These are phyloP conservation scores for Harringtonia lauricola DNA, from an alignment of 2,329 filamentous ascomycete species.

Conservation along the genomic window DNA sequence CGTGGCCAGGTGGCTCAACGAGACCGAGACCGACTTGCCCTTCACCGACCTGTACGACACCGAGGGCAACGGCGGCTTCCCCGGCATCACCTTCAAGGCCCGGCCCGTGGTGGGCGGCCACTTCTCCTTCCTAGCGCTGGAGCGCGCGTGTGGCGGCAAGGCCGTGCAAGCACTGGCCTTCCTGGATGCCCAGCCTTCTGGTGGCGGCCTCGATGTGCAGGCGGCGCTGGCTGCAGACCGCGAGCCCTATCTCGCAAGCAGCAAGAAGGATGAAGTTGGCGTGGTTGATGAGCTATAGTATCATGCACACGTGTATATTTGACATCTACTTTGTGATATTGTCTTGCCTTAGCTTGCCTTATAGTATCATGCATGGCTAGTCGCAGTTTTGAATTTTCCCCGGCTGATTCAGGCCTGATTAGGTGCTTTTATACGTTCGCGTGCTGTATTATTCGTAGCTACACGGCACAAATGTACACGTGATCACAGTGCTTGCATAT, in stretches of 20 bases:
- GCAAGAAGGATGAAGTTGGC: not conserved
- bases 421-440: no score
- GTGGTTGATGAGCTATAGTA: conserved; percentile 8
- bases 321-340: not conserved
- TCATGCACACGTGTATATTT: not conserved
- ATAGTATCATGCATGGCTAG: no score
- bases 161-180: conserved; percentile 47
- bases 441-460: no score
- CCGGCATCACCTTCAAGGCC: conserved; percentile 65
- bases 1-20: conserved; percentile 73
- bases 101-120: conserved; percentile 76
- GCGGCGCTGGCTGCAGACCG: conserved; percentile 9
- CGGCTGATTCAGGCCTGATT: no score
- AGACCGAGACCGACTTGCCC: conserved; percentile 65
- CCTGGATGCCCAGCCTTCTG: conserved; percentile 26
- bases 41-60: conserved; percentile 78
- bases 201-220: conserved; percentile 9
- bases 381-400: no score
- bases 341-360: not conserved
- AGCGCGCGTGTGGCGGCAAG: conserved; percentile 64
- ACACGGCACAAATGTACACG: no score
- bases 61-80: conserved; percentile 64
- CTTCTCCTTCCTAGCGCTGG: conserved; percentile 75
- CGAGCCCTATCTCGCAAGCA: conserved; percentile 3
- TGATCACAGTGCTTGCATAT: no score